These are phyloP conservation scores for Casaregolazyma suthepensis DNA, from an alignment of 1,139 yeast genomes.

Conservation along the genomic window DNA sequence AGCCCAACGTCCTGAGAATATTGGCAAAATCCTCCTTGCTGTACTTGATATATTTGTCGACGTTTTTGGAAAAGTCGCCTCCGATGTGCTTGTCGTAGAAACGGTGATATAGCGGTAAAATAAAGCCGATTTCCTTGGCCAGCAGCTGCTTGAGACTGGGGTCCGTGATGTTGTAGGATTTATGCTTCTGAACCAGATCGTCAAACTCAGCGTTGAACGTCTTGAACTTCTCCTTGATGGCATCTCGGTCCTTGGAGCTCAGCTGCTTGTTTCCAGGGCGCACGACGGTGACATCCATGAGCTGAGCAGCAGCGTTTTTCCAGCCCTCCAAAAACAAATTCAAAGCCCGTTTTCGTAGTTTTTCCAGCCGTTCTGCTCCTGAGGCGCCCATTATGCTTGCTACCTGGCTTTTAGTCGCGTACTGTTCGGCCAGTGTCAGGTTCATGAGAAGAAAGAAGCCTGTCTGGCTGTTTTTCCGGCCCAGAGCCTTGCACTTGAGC, in stretches of 20 bases:
- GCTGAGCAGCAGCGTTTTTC: conserved; percentile 69
- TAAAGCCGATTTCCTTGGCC: conserved; percentile 62
- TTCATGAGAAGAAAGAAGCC: conserved; percentile 74
- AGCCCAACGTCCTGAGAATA: conserved; percentile 16
- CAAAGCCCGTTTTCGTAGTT: conserved; percentile 66
- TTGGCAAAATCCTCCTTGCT: conserved; percentile 57
- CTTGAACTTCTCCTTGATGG: conserved; percentile 77
- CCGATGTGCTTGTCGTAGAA: conserved; percentile 68
- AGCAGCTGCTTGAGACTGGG: conserved; percentile 54
- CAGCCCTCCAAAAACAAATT: conserved; percentile 76
- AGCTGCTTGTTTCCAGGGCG: conserved; percentile 23
- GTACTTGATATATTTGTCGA: conserved; percentile 67
- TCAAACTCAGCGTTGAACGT: conserved; percentile 81
- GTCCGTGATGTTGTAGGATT: conserved; percentile 61
- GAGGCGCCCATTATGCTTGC: conserved; percentile 51
- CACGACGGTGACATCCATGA: conserved; percentile 45
- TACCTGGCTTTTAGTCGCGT: conserved; percentile 56
- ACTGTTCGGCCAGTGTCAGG: conserved; percentile 66
- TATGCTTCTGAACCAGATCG: conserved; percentile 58
- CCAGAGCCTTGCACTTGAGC: conserved; percentile 43
- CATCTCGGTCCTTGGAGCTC: conserved; percentile 64
- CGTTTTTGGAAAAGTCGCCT: conserved; percentile 69
- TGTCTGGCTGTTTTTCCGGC: conserved; percentile 33
- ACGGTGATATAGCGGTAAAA: conserved; percentile 77
- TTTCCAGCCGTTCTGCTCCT: conserved; percentile 62